Conservation (phyloP, 1,139 yeast species). For the Protomyces lactucae-debilis region DNA sequence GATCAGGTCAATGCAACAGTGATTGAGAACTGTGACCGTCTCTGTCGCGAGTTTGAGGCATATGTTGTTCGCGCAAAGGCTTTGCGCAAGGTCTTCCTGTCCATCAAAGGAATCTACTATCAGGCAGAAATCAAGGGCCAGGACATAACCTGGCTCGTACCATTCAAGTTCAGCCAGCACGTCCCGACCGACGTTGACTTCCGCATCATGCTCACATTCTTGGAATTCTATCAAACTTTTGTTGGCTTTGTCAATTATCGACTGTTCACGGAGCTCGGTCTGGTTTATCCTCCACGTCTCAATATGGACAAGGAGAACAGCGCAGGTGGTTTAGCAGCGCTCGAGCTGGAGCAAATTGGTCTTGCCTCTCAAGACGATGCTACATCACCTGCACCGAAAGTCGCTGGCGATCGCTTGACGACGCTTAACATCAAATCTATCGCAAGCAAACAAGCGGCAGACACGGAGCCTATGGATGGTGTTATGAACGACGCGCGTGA, state of each 20-base stretch:
- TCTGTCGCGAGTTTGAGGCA: constrained; percentile 94
- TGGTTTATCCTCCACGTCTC: constrained; percentile 87
- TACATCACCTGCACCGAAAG: constrained; percentile 2
- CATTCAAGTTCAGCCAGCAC: constrained; percentile 93
- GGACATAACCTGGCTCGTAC: constrained; percentile 92
- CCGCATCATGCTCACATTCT: constrained; percentile 92
- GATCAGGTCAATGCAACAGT: constrained; percentile 72
- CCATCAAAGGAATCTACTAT: constrained; percentile 95
- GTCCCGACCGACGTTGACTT: constrained; percentile 93
- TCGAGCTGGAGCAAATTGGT: constrained; percentile 52
- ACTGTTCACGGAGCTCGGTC: constrained; percentile 75
- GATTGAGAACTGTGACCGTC: constrained; percentile 76
- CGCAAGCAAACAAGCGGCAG: constrained; percentile 24
- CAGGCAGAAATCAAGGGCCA: constrained; percentile 88
- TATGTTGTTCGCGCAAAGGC: constrained; percentile 79
- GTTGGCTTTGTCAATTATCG: constrained; percentile 81
- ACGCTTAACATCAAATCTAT: constrained; percentile 34
- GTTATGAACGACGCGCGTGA: constrained; percentile 37
- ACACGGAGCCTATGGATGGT: constrained; percentile 51
- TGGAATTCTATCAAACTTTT: constrained; percentile 90
- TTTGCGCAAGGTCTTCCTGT: constrained; percentile 83
- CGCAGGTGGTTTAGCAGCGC: constrained; percentile 84
- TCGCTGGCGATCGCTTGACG: neutral
- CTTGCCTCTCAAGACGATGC: constrained; percentile 24
- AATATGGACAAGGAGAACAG: constrained; percentile 69